A percentile compares a stretch with the other conserved stretches of the same genome.
Evolutionary conservation across 2,329 filamentous ascomycete species (phyloP).

Genomic region (Botrytis byssoidea): DNA sequence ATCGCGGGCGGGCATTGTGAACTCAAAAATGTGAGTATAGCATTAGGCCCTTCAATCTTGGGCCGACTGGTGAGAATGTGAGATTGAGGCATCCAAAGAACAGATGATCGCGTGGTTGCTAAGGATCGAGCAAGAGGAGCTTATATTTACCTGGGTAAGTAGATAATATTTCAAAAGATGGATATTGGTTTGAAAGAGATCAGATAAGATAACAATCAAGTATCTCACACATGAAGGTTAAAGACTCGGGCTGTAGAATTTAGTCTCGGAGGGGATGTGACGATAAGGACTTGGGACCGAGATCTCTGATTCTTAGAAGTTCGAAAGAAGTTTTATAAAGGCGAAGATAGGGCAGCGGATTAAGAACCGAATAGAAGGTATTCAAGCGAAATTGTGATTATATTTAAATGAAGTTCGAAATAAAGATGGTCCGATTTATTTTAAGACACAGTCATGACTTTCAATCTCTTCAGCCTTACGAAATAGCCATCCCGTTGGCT

Average conservation of each 20-base stretch:
- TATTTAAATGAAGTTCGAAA: not conserved
- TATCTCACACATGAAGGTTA: not conserved
- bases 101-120: not conserved
- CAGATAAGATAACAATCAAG: not conserved
- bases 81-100: not conserved
- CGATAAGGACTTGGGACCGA: not conserved
- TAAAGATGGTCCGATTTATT: not conserved
- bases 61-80: not conserved
- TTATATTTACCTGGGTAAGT: not conserved
- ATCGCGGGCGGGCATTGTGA: too few relatives aligned
- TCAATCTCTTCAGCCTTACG: not conserved
- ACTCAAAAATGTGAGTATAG: not conserved
- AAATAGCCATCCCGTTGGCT: not conserved
- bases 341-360: not conserved
- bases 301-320: not conserved
- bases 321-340: not conserved
- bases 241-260: not conserved
- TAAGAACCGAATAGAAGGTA: not conserved
- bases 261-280: not conserved
- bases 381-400: not conserved
- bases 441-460: not conserved
- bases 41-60: not conserved
- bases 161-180: not conserved
- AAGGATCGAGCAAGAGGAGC: not conserved
- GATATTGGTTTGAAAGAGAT: not conserved